Evolutionary conservation across 2,329 filamentous ascomycete genomes (phyloP).

Genomic region (Claviceps pusilla): DNA sequence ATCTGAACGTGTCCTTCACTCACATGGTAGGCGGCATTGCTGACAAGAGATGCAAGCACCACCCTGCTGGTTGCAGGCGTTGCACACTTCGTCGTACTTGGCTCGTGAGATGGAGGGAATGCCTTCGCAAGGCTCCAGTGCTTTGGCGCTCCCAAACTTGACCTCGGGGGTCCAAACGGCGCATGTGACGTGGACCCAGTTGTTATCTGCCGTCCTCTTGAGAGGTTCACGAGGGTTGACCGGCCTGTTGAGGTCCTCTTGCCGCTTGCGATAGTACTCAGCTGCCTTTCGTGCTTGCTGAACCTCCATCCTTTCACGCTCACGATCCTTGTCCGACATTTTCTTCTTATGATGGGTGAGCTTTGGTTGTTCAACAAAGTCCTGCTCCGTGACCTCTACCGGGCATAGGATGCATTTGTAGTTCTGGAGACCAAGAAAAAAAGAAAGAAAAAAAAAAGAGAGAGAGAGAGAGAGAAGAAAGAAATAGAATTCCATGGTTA

Average conservation of each 20-base stretch:
- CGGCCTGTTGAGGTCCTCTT: conserved; percentile 73
- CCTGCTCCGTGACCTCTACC: conserved; percentile 63
- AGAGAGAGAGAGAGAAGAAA: too few relatives aligned
- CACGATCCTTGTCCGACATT: conserved; percentile 70
- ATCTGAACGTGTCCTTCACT: conserved; percentile 10
- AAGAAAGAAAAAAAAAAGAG: background rate
- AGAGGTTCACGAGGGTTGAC: conserved; percentile 74
- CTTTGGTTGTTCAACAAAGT: conserved; percentile 59
- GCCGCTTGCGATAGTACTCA: conserved; percentile 68
- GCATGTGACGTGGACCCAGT: conserved; percentile 94
- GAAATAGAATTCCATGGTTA: conserved; percentile 10
- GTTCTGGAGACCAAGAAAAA: too few relatives aligned
- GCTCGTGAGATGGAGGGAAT: conserved; percentile 65
- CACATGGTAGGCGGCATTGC: conserved; percentile 45
- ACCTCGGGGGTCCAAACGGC: conserved; percentile 86
- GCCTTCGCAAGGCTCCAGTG: conserved; percentile 75
- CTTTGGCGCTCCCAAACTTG: conserved; percentile 74
- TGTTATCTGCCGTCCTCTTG: conserved; percentile 89
- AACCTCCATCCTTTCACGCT: conserved; percentile 73
- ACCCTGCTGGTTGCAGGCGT: conserved; percentile 58
- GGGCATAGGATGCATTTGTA: conserved; percentile 92
- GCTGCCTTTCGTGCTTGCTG: conserved; percentile 67
- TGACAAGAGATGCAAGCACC: conserved; percentile 78
- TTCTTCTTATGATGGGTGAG: conserved; percentile 59
- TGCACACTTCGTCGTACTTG: conserved; percentile 65